These are phyloP conservation scores for Sporothrix variecibatus DNA, from an alignment of 2,329 filamentous ascomycete species.

Conservation along the genomic window DNA sequence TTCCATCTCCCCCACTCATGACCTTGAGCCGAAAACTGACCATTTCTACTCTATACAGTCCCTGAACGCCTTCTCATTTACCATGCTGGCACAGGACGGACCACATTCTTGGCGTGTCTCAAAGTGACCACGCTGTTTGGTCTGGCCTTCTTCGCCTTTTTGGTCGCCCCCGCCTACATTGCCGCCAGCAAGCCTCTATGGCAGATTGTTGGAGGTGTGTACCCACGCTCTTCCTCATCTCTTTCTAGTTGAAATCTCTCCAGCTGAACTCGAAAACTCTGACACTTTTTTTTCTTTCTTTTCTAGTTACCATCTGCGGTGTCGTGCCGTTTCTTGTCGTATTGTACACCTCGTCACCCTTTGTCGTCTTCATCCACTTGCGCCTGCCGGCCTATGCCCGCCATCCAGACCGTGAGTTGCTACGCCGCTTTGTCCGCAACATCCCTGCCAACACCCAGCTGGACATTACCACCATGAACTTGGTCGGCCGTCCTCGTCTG, in stretches of 20 bases:
- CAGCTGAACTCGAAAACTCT: not conserved
- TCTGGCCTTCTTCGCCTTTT: conserved; percentile 64
- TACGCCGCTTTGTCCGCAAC: conserved; percentile 54
- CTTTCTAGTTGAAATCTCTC: not conserved
- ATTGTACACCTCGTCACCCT: conserved; percentile 65
- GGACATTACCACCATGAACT: conserved; percentile 57
- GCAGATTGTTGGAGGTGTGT: conserved; percentile 44
- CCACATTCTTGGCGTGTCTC: conserved; percentile 67
- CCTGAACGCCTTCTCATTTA: conserved; percentile 69
- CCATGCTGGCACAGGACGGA: conserved; percentile 69
- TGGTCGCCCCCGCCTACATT: conserved; percentile 63
- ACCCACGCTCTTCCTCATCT: not conserved
- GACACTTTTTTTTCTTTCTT: too few species aligned
- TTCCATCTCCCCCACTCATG: not conserved
- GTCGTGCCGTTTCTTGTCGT: conserved; percentile 66
- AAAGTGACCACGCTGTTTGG: conserved; percentile 72
- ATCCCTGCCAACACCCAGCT: conserved; percentile 51
- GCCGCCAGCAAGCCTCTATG: conserved; percentile 43
- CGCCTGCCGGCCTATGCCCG: conserved; percentile 67
- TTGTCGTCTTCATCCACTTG: conserved; percentile 72
- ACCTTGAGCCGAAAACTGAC: not conserved
- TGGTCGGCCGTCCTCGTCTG: conserved; percentile 55
- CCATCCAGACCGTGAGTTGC: conserved; percentile 46
- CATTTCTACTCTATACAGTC: not conserved
- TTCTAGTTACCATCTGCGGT: conserved; percentile 62